phyloP scores from a whole-genome alignment of 495 filamentous ascomycete genomes.

The Daldinia bambusicola region DNA sequence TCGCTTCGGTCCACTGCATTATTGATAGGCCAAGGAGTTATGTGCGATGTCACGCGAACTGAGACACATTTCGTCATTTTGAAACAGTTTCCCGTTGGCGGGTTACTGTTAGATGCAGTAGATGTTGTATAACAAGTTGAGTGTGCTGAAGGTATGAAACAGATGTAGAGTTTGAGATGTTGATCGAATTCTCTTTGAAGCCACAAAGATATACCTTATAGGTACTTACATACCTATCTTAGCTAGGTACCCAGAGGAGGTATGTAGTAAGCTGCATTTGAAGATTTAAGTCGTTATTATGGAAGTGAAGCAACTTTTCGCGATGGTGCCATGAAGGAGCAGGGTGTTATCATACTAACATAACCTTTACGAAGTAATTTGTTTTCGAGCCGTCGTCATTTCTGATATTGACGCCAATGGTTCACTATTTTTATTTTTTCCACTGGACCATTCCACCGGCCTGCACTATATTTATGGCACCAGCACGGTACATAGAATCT shows the following conservation, averaged over 20 bases:
- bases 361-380: conserved; percentile 1
- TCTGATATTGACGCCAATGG: not conserved
- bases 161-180: conserved; percentile 12
- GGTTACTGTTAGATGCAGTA: conserved; percentile 13
- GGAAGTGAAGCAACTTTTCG: not conserved
- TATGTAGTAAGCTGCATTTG: conserved; percentile 19
- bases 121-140: not conserved
- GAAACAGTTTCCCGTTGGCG: conserved; percentile 28
- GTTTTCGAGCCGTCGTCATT: not conserved
- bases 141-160: conserved; percentile 20
- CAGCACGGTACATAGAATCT: not conserved
- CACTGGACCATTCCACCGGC: not conserved
- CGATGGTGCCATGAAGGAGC: not conserved
- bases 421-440: not conserved
- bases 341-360: conserved; percentile 1
- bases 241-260: too few species aligned
- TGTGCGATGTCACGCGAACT: conserved; percentile 32
- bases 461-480: not conserved
- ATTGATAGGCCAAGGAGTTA: conserved; percentile 29
- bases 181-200: not conserved
- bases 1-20: conserved; percentile 36
- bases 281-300: not conserved
- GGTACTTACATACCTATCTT: too few species aligned
- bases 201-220: not conserved
- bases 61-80: conserved; percentile 41